phyloP scores from a whole-genome alignment of 169 alveolate species.

The Plasmodium fragile region DNA sequence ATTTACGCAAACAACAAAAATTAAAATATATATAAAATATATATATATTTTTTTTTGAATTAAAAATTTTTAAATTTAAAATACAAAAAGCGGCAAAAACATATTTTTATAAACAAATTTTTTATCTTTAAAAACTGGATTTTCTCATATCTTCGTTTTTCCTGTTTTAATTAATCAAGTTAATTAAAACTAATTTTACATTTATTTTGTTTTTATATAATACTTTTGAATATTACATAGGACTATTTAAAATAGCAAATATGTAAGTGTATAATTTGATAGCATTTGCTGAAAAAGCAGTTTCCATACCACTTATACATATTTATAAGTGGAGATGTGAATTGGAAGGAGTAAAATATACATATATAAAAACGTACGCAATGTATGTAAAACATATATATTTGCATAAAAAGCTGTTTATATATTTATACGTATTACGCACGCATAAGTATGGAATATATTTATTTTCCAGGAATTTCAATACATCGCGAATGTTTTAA shows the following conservation, averaged over 20 bases:
- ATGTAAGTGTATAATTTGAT: background rate
- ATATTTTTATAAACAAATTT: background rate
- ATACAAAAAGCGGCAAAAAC: background rate
- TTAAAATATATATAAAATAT: too few species aligned
- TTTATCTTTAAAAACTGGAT: conserved; percentile 3
- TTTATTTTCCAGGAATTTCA: background rate
- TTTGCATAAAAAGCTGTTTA: background rate
- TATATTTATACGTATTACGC: background rate
- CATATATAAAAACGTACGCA: background rate
- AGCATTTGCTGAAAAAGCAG: background rate
- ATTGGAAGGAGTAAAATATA: background rate
- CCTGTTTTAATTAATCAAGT: background rate
- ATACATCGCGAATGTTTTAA: background rate
- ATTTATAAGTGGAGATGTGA: background rate
- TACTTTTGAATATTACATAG: background rate
- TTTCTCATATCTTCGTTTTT: background rate
- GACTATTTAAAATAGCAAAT: background rate
- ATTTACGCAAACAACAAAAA: background rate
- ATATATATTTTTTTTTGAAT: background rate
- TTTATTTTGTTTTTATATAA: conserved; percentile 3
- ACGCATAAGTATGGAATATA: background rate
- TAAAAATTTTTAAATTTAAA: background rate
- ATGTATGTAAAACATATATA: background rate
- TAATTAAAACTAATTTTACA: background rate
- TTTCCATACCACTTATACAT: background rate